Conservation (phyloP, 768 basidiomycete species). For the Strobilomyces confusus region DNA sequence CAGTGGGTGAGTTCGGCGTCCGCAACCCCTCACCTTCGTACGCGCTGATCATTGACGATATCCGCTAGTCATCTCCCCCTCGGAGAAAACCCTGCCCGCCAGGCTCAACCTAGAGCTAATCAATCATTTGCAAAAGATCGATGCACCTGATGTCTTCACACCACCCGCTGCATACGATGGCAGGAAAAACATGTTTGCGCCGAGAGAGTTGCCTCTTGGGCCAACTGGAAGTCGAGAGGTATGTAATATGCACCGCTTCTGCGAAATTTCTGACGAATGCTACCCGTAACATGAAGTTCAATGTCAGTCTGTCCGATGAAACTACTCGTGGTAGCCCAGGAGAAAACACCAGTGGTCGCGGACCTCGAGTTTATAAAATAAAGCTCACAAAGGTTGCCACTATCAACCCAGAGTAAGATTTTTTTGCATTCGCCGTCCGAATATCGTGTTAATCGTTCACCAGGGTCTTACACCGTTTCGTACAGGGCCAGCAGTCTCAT, state of each 20-base stretch:
- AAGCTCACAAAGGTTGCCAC: conserved; percentile 53
- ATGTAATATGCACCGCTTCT: conserved; percentile 11
- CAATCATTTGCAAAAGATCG: conserved; percentile 51
- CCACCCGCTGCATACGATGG: conserved; percentile 77
- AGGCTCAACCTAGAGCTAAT: conserved; percentile 71
- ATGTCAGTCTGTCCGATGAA: conserved; percentile 48
- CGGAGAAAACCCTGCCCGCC: conserved; percentile 65
- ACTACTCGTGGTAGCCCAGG: conserved; percentile 31
- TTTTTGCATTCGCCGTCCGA: conserved; percentile 18
- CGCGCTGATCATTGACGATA: conserved; percentile 13
- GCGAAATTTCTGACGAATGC: conserved; percentile 1
- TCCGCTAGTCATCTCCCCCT: conserved; percentile 54
- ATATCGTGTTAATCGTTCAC: conserved; percentile 1
- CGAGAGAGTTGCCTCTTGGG: conserved; percentile 58
- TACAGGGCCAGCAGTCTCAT: conserved; percentile 59
- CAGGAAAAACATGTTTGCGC: conserved; percentile 70
- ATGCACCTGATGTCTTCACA: conserved; percentile 64
- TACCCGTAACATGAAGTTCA: conserved; percentile 44
- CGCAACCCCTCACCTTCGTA: background rate
- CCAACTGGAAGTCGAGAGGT: conserved; percentile 50
- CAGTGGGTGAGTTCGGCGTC: conserved; percentile 19
- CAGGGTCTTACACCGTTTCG: conserved; percentile 63
- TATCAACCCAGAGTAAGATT: conserved; percentile 51
- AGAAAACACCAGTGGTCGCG: conserved; percentile 32
- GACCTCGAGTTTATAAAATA: conserved; percentile 67